Evolutionary conservation across 495 filamentous ascomycete genomes (phyloP), one percentile per base, ranked within the genome.

Genomic region (Aspergillus steynii): DNA sequence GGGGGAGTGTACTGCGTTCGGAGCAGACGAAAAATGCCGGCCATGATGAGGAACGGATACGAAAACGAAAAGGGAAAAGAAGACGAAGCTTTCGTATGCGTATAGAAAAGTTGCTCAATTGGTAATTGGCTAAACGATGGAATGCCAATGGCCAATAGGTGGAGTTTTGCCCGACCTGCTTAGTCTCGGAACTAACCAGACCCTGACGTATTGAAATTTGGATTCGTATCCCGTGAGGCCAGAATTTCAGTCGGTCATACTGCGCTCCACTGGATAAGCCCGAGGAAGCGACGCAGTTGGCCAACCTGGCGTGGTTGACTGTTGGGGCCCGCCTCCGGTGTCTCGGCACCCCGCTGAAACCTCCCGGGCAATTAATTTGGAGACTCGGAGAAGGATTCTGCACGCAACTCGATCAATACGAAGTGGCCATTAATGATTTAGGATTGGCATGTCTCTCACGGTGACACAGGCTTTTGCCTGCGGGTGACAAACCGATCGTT

Each of bases 1-100:
- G 79, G 79, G 2, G 76, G 71, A 10, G 59, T 74, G 42, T 70
- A 74, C 62, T 77, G 76, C 59, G 68, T 69, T 50, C 70, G 73
- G 5, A 77, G 65, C 42, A 81, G 72, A 12, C 74, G 69, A n/a
- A 77, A 59, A 2, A 80, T 64, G 25, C 71, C 64, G 5, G 74
- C 66, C 77, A 80, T 81, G 7, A 29, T 75, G 61, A 10, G 34
- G 25, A 10, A 29, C 10, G 32, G 3, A 10, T 37, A 7, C 14
- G 9, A n/a, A n/a, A 34, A n/a, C 5, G 8, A 49, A 48, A 45
- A 49, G 31, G 20, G 9, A 34, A 20, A 48, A 34, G 46, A 50
- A 37, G 28, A 54, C 34, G 25, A 57, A 53, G 42, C 34, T 28
- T 29, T 32, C 48, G 45, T 26, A 61, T 34, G 14, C 48, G 45